Conservation (phyloP, 2,329 filamentous ascomycete genomes). For the Rasamsonia emersonii region DNA sequence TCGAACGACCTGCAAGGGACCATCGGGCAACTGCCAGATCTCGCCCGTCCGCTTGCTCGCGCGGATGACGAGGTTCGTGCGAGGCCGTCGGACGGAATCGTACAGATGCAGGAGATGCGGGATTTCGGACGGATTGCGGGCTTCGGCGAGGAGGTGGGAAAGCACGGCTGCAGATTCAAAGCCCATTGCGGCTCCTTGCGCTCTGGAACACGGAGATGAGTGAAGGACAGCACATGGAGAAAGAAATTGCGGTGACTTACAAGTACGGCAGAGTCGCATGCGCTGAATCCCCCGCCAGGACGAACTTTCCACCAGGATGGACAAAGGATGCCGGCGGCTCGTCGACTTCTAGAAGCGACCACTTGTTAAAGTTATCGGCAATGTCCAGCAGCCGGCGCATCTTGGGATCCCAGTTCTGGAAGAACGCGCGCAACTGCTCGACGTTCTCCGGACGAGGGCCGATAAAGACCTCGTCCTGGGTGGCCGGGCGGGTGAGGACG, state of each 20-base stretch:
- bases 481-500: conserved; percentile 56
- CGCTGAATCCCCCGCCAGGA: conserved; percentile 47
- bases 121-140: conserved; percentile 22
- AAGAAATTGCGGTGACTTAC: conserved; percentile 2
- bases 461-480: too few relatives aligned
- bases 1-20: conserved; percentile 21
- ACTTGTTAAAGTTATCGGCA: conserved; percentile 56
- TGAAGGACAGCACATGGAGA: background rate
- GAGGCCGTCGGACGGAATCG: conserved; percentile 37
- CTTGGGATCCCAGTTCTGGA: conserved; percentile 56
- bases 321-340: conserved; percentile 43
- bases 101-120: conserved; percentile 36
- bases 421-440: conserved; percentile 46
- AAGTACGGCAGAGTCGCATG: conserved; percentile 57
- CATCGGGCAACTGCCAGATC: conserved; percentile 15
- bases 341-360: conserved; percentile 52
- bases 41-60: conserved; percentile 11
- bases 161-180: conserved; percentile 61
- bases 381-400: conserved; percentile 38
- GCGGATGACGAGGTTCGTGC: conserved; percentile 13
- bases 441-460: conserved; percentile 48
- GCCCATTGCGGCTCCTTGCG: conserved; percentile 58
- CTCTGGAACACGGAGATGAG: conserved; percentile 18
- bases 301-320: background rate
- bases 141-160: conserved; percentile 38